Evolutionary conservation across 129 eudicot species (phyloP).

Genomic region (Logfia minima): DNA sequence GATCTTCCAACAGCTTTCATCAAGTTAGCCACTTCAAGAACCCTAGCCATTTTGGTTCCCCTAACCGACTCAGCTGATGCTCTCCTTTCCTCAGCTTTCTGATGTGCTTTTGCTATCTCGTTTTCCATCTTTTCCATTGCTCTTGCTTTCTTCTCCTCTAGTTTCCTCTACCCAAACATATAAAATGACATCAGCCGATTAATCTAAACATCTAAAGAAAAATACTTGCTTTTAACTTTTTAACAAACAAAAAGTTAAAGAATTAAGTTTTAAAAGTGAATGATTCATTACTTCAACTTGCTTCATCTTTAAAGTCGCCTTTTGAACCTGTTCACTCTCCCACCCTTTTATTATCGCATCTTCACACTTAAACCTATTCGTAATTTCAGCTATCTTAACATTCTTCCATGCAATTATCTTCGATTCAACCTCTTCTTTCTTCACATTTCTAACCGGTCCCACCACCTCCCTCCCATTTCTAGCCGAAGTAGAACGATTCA

Average conservation of each 20-base stretch:
- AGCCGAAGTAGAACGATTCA: conserved; percentile 20
- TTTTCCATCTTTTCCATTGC: conserved; percentile 84
- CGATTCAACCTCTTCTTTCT: conserved; percentile 76
- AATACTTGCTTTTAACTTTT: neutral
- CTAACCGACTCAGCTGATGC: conserved; percentile 73
- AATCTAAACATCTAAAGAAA: neutral
- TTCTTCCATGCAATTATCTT: conserved; percentile 85
- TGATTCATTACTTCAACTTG: conserved; percentile 54
- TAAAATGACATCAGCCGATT: neutral
- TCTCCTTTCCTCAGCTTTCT: conserved; percentile 79
- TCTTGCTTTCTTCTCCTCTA: conserved; percentile 84
- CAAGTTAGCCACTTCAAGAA: conserved; percentile 68
- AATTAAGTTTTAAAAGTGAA: neutral
- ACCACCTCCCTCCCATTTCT: conserved; percentile 32
- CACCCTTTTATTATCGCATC: conserved; percentile 69
- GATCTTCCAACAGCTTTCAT: conserved; percentile 78
- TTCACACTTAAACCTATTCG: conserved; percentile 72
- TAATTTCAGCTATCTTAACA: conserved; percentile 72
- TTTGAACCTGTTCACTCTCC: conserved; percentile 74
- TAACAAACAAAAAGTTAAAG: no score
- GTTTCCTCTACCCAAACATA: conserved; percentile 54
- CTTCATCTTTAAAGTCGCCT: conserved; percentile 71
- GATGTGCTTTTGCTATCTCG: conserved; percentile 81
- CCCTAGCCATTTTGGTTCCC: conserved; percentile 71
- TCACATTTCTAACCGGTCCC: conserved; percentile 51